Base-by-base conservation (phyloP, 1,284 basidiomycete species). In the Flammula alnicola region DNA sequence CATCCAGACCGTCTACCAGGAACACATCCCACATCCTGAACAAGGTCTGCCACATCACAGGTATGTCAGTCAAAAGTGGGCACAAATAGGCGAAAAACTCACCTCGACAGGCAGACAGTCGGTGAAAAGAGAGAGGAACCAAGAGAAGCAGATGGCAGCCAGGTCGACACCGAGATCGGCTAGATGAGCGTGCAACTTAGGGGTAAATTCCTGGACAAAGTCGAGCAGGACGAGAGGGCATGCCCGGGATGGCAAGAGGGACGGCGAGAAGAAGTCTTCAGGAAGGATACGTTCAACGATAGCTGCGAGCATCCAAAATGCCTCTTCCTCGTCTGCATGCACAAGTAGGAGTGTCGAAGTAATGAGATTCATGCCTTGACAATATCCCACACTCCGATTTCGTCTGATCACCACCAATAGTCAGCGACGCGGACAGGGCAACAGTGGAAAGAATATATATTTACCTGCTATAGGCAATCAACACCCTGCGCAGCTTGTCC, bases 61-160 rank as follows among this genome's bases (percentile, higher is more conserved):
- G 37, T 62, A 12, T 55, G 29, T 43, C 26, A 44, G 27, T 16
- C 22, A 19, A 26, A 26, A 22, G 47, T 26, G 11, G 23, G 11
- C 11, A 7, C 9, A 5, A 40, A 10, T 47, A 14, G 31, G 23
- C 10, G 35, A 47, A 26, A 27, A 46, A 31, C 11, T 38, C 56
- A 93, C 92, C 81, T 97, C 95, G 19, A 98, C 92, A 3, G 96
- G 96, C 3, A 98, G 74, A 68, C 95, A 97, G 63, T 98, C 95
- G 0, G 96, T 98, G 64, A 98, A 99, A 14, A 99, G 75, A 4
- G 93, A 95, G 30, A 99, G 75, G 73, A 98, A 98, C 96, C 96
- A 99, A 2, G 95, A 95, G 72, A 98, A 98, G 51, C 93, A 98
- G 49, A 98, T 93, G 0, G 95, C 95, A 1, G 90, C 87, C 4